Evolutionary conservation across 2,329 filamentous ascomycete genomes (phyloP), one percentile per base, ranked within the genome.

Genomic region (Elsinoe ampelina): DNA sequence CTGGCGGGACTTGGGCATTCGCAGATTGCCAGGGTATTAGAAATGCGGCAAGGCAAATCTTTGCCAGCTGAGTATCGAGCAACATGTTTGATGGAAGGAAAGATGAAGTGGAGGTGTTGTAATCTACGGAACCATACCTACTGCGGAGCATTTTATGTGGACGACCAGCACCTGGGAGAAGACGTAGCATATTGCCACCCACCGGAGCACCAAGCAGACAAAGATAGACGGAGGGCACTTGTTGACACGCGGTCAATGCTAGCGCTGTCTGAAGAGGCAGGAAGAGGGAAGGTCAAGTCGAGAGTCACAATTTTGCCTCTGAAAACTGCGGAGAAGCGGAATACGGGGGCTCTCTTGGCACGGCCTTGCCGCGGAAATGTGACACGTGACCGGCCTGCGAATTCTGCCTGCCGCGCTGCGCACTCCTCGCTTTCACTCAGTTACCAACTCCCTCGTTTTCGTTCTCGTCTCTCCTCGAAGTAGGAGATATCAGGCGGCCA

Each of bases 1-100:
- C 17, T 32, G 55, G 55, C 11, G 55, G 55, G 13, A 50, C 55
- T 5, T 57, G 55, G 19, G 42, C 48, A 19, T 22, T 19, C 15
- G 34, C 15, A 11, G 48, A 22, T 11, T 11, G 5, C 11, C 8
- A 19, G 8, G 41, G 19, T 10, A 43, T 10, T 5, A 20, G 11
- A 10, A 43, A 8, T 10, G 10, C 15, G 19, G 41, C 43, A 7
- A 48, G 22, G 12, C 43, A 35, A 12, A 35, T 32, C 5, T 12
- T 20, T 5, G n/a, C 43, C 4, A 48, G 3, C 6, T 26, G 36
- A 38, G 4, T 13, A 8, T 38, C 36, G 36, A 13, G 12, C 36
- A 38, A 38, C 12, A 13, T 15, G 22, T 26, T 26, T 26, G 22
- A 26, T 26, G 3, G 22, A 26, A 26, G 22, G 22, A 26, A 26